Percentiles rank a stretch among this genome's conserved stretches.
Evolutionary conservation across 2,329 filamentous ascomycete genomes (phyloP).

Genomic region (Fusarium sp.): DNA sequence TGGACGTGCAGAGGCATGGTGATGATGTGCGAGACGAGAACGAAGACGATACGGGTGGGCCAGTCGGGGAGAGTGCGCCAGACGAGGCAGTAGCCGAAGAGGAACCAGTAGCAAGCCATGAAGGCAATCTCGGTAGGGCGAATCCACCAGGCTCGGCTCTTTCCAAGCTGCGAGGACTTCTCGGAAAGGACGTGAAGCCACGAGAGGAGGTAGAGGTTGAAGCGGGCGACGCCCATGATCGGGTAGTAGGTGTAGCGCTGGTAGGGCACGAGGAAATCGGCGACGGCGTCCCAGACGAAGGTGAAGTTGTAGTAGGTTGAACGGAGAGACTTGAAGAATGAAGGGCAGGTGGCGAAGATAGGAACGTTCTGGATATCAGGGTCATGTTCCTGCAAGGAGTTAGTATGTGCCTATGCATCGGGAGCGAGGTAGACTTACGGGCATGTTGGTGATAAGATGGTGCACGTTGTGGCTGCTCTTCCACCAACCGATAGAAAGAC

Average conservation of each 20-base stretch:
- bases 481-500: constrained; percentile 77
- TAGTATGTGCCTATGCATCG: neutral
- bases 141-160: constrained; percentile 73
- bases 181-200: constrained; percentile 73
- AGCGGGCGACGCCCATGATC: constrained; percentile 75
- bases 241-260: constrained; percentile 79
- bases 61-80: constrained; percentile 71
- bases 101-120: constrained; percentile 74
- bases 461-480: constrained; percentile 78
- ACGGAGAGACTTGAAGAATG: constrained; percentile 73
- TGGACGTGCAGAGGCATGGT: constrained; percentile 79
- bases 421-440: constrained; percentile 53
- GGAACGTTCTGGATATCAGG: constrained; percentile 76
- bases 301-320: constrained; percentile 74
- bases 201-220: constrained; percentile 78
- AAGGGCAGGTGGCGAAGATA: constrained; percentile 75
- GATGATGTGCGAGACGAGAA: constrained; percentile 73
- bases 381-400: constrained; percentile 61
- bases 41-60: constrained; percentile 70
- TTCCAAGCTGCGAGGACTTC: constrained; percentile 68
- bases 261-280: constrained; percentile 69
- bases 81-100: constrained; percentile 76
- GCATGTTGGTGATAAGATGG: constrained; percentile 75
- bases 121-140: constrained; percentile 74
- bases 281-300: constrained; percentile 73